Conservation (phyloP, 805 yeast genomes). For the Wickerhamomyces xylosicus region DNA sequence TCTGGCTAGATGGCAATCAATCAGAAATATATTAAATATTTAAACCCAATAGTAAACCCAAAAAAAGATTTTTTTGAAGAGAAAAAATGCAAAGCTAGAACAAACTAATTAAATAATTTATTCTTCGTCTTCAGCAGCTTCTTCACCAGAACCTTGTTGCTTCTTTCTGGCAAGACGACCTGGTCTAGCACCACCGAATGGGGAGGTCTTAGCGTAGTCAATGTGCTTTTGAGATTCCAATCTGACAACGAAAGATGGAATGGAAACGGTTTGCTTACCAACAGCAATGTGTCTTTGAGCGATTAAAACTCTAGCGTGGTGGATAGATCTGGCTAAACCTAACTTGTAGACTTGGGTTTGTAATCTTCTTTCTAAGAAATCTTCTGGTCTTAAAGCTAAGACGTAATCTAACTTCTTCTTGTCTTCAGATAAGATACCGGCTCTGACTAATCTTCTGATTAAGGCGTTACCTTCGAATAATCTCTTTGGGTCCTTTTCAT, state of each 20-base stretch:
- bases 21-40: slow-evolving; percentile 1
- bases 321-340: slow-evolving; percentile 98
- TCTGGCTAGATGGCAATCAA: neutral
- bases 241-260: slow-evolving; percentile 99
- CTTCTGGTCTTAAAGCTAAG: slow-evolving; percentile 95
- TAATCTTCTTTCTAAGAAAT: slow-evolving; percentile 99
- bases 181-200: slow-evolving; percentile 99
- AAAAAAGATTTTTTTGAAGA: neutral
- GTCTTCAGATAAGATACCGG: slow-evolving; percentile 98
- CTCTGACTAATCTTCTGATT: slow-evolving; percentile 98
- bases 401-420: slow-evolving; percentile 99
- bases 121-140: slow-evolving; percentile 70
- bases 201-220: slow-evolving; percentile 98
- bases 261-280: slow-evolving; percentile 98
- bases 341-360: slow-evolving; percentile 99
- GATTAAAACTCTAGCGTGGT: slow-evolving; percentile 99
- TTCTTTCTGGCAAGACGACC: slow-evolving; percentile 95
- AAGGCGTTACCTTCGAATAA: slow-evolving; percentile 99
- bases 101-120: slow-evolving; percentile 28
- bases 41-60: slow-evolving; percentile 2
- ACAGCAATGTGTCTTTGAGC: slow-evolving; percentile 99
- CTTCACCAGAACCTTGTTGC: slow-evolving; percentile 39
- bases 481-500: slow-evolving; percentile 99
- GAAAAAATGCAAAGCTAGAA: slow-evolving; percentile 1
- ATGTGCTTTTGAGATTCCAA: slow-evolving; percentile 99